Percentiles rank a stretch among this genome's conserved stretches.
phyloP scores from a whole-genome alignment of 495 filamentous ascomycete genomes.

The Platismatia glauca region DNA sequence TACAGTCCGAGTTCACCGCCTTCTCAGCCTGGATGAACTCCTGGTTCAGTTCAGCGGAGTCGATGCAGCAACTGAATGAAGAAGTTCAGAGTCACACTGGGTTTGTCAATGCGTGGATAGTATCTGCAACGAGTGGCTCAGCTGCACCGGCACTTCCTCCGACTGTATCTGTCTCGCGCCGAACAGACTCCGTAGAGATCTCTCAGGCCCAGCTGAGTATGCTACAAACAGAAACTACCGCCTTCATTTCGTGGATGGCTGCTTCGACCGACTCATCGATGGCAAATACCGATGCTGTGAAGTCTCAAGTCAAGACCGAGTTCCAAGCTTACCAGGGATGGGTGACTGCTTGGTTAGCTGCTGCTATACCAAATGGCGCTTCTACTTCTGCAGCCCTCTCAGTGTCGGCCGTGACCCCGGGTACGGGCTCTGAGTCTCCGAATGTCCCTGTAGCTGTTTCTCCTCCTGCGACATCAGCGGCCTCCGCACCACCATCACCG shows the following conservation, averaged over 20 bases:
- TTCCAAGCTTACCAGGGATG: constrained; percentile 19
- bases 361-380: constrained; percentile 1
- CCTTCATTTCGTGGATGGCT: constrained; percentile 1
- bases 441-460: not conserved
- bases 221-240: not conserved
- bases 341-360: constrained; percentile 18
- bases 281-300: not conserved
- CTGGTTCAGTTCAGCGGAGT: constrained; percentile 12
- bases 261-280: not conserved
- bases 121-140: constrained; percentile 3
- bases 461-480: not conserved
- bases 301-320: not conserved
- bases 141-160: not conserved
- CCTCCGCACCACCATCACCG: not conserved
- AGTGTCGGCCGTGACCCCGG: not conserved
- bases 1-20: constrained; percentile 18
- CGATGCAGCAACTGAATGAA: constrained; percentile 16
- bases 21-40: constrained; percentile 19
- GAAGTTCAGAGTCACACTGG: constrained; percentile 20
- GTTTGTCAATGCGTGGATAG: constrained; percentile 17
- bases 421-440: not conserved
- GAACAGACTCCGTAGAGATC: not conserved
- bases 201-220: not conserved
- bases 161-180: not conserved
- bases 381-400: constrained; percentile 1